phyloP scores from a whole-genome alignment of 768 basidiomycete genomes.

The Hypholoma sublateritium region DNA sequence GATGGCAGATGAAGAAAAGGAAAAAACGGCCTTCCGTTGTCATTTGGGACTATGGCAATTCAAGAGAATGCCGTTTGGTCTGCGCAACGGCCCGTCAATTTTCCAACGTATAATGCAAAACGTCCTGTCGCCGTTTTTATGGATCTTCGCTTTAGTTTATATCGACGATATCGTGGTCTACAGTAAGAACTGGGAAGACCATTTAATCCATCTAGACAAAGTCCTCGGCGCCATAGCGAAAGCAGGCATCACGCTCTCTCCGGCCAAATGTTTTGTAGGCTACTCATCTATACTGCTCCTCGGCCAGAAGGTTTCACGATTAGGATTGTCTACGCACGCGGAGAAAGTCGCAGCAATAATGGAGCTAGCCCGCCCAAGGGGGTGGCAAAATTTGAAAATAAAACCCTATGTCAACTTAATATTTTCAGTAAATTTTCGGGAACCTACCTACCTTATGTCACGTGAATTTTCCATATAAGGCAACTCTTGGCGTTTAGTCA shows the following conservation, averaged over 20 bases:
- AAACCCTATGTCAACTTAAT: too few species aligned
- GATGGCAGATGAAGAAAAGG: background rate
- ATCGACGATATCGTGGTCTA: slow-evolving; percentile 5
- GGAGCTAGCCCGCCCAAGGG: background rate
- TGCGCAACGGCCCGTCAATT: background rate
- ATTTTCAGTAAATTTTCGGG: too few species aligned
- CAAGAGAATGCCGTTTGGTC: background rate
- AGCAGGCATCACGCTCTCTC: too few species aligned
- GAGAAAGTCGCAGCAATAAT: background rate
- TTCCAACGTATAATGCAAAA: background rate
- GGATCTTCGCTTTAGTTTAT: slow-evolving; percentile 4
- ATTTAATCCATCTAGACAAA: background rate
- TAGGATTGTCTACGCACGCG: background rate
- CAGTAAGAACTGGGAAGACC: slow-evolving; percentile 1
- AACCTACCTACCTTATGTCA: too few species aligned
- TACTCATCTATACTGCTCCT: too few species aligned
- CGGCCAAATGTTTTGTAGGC: too few species aligned
- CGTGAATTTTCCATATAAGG: too few species aligned
- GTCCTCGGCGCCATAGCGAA: background rate
- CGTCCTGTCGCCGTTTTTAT: background rate
- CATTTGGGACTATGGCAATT: background rate
- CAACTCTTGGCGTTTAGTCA: too few species aligned
- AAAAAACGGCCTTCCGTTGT: background rate
- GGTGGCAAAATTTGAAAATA: too few species aligned
- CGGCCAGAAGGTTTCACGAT: background rate